phyloP scores from a whole-genome alignment of 2,329 filamentous ascomycete species.

The Neonectria neomacrospora region DNA sequence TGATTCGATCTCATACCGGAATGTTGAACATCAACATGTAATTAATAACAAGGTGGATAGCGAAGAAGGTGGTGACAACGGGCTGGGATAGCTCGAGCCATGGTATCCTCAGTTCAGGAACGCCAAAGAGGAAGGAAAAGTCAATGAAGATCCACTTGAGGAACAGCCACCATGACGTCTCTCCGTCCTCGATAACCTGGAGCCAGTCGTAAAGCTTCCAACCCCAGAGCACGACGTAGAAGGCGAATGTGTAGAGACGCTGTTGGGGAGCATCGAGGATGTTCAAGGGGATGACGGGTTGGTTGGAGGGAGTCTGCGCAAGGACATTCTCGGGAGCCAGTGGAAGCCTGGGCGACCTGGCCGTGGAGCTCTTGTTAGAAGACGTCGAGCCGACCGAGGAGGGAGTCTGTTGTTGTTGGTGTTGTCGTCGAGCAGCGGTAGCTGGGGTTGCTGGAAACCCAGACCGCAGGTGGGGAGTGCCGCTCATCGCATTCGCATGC shows the following conservation, averaged over 20 bases:
- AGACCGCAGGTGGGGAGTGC: conserved; percentile 84
- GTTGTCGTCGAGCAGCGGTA: conserved; percentile 54
- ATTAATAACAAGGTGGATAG: conserved; percentile 78
- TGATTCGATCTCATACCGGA: conserved; percentile 63
- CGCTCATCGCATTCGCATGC: conserved; percentile 86
- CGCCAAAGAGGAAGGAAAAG: conserved; percentile 84
- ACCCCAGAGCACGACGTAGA: conserved; percentile 79
- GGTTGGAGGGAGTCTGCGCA: conserved; percentile 42
- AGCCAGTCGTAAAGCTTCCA: conserved; percentile 92
- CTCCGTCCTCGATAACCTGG: conserved; percentile 80
- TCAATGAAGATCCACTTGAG: conserved; percentile 94
- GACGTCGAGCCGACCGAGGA: conserved; percentile 46
- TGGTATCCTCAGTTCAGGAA: conserved; percentile 90
- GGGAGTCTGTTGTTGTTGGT: conserved; percentile 49
- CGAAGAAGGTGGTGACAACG: conserved; percentile 76
- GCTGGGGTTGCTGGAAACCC: conserved; percentile 82
- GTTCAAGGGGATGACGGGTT: conserved; percentile 81
- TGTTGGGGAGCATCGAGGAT: conserved; percentile 92
- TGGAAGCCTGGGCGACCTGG: conserved; percentile 54
- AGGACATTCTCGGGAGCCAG: conserved; percentile 58
- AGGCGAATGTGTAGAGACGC: conserved; percentile 83
- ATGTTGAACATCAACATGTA: conserved; percentile 94
- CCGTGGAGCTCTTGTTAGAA: conserved; percentile 44
- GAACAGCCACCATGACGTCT: conserved; percentile 89
- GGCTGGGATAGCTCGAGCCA: conserved; percentile 93